A percentile compares a stretch with the other conserved stretches of the same genome.
These are phyloP conservation scores for Zymoseptoria ardabiliae DNA, from an alignment of 2,329 filamentous ascomycete species.

Conservation along the genomic window DNA sequence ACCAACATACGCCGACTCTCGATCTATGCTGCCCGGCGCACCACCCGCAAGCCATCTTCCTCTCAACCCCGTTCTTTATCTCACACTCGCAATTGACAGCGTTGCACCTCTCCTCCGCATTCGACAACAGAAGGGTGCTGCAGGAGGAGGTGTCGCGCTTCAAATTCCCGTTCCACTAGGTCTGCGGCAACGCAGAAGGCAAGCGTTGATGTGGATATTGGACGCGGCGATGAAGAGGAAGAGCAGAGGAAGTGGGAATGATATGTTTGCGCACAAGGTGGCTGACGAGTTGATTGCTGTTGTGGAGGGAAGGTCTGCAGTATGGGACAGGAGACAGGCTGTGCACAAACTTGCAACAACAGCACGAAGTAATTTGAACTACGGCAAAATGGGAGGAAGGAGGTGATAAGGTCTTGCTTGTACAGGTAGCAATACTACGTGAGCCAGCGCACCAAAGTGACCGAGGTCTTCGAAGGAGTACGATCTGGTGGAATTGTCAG, in stretches of 20 bases:
- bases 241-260: slow-evolving; percentile 62
- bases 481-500: background rate
- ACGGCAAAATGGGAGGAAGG: slow-evolving; percentile 5
- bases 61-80: slow-evolving; percentile 81
- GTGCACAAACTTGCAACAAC: slow-evolving; percentile 77
- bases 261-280: slow-evolving; percentile 67
- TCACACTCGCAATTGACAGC: slow-evolving; percentile 84
- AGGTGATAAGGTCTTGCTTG: slow-evolving; percentile 1
- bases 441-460: background rate
- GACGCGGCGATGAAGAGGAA: slow-evolving; percentile 72
- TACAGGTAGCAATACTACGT: background rate
- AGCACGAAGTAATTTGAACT: slow-evolving; percentile 63
- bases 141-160: slow-evolving; percentile 77
- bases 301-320: slow-evolving; percentile 72
- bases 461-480: background rate
- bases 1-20: slow-evolving; percentile 64
- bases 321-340: slow-evolving; percentile 74
- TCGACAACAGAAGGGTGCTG: slow-evolving; percentile 64
- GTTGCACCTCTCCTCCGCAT: slow-evolving; percentile 83
- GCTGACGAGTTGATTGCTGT: slow-evolving; percentile 82
- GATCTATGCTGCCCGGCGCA: slow-evolving; percentile 63
- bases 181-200: slow-evolving; percentile 66
- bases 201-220: slow-evolving; percentile 83
- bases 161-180: slow-evolving; percentile 74
- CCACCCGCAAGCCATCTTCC: slow-evolving; percentile 75